Conservation (phyloP, 164 flowering plant genomes). For the Houttuynia cordata region DNA sequence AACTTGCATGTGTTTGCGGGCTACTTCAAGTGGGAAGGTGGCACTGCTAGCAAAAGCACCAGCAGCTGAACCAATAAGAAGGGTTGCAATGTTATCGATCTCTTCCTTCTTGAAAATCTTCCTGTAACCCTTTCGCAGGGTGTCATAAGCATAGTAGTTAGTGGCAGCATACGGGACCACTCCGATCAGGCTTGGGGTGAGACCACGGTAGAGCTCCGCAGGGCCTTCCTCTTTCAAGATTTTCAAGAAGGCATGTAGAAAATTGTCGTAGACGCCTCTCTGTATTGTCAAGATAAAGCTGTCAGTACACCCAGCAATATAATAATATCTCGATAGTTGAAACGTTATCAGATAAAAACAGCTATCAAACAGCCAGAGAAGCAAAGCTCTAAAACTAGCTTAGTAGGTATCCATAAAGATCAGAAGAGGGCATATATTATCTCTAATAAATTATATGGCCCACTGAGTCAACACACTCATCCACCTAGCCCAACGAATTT, state of each 20-base stretch:
- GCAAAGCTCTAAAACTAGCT: background rate
- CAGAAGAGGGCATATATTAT: too few relatives aligned
- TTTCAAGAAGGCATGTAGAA: constrained; percentile 75
- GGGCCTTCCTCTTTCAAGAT: constrained; percentile 72
- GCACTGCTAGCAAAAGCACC: constrained; percentile 72
- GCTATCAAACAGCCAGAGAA: background rate
- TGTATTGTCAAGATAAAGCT: constrained; percentile 17
- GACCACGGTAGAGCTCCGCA: constrained; percentile 84
- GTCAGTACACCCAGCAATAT: background rate
- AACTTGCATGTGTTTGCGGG: constrained; percentile 79
- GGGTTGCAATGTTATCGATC: constrained; percentile 57
- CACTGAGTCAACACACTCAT: too few relatives aligned
- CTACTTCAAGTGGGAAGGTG: constrained; percentile 81
- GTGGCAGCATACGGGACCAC: constrained; percentile 94
- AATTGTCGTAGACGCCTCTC: constrained; percentile 63
- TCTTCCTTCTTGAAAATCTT: constrained; percentile 30
- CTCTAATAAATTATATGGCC: too few relatives aligned
- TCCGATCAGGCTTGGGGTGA: constrained; percentile 85
- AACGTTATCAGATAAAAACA: background rate
- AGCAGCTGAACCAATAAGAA: constrained; percentile 69
- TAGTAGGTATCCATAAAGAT: too few relatives aligned
- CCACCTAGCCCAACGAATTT: too few relatives aligned
- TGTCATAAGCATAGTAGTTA: constrained; percentile 84
- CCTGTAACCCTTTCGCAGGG: constrained; percentile 52
- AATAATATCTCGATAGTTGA: background rate